Evolutionary conservation across 176 grass and related monocot species (phyloP).

Genomic region (Thinopyrum elongatum): DNA sequence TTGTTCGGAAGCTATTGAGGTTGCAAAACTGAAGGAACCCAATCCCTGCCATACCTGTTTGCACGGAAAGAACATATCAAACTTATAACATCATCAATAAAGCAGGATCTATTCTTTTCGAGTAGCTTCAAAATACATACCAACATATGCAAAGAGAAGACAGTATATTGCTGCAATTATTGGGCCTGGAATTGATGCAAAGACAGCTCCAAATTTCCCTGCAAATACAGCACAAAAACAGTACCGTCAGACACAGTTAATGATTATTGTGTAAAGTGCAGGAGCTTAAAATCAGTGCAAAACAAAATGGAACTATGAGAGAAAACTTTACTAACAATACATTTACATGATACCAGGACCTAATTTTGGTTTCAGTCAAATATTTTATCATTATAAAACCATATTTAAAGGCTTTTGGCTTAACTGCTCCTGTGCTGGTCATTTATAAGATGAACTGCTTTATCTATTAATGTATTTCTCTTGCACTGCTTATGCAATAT

Average conservation of each 20-base stretch:
- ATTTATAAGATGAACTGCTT: neutral
- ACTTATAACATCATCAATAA: neutral
- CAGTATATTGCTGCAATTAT: conserved; percentile 50
- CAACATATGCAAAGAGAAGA: conserved; percentile 50
- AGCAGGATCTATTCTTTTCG: neutral
- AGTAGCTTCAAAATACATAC: conserved; percentile 28
- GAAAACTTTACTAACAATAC: neutral
- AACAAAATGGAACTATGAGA: neutral
- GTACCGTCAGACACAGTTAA: neutral
- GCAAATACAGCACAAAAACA: neutral
- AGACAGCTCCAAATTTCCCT: conserved; percentile 66
- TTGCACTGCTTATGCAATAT: neutral
- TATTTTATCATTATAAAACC: neutral
- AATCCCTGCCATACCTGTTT: conserved; percentile 77
- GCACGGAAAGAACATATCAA: conserved; percentile 9
- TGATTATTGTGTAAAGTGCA: neutral
- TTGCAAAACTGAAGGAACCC: conserved; percentile 83
- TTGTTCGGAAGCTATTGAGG: conserved; percentile 86
- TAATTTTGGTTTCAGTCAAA: neutral
- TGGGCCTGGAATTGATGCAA: conserved; percentile 45
- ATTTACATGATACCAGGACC: neutral
- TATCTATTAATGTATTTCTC: neutral
- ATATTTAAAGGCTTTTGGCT: neutral
- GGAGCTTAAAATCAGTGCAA: conserved; percentile 1
- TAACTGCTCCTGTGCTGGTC: neutral